Base-by-base conservation (phyloP, 257 asterid genomes). In the Scutellaria minor region DNA sequence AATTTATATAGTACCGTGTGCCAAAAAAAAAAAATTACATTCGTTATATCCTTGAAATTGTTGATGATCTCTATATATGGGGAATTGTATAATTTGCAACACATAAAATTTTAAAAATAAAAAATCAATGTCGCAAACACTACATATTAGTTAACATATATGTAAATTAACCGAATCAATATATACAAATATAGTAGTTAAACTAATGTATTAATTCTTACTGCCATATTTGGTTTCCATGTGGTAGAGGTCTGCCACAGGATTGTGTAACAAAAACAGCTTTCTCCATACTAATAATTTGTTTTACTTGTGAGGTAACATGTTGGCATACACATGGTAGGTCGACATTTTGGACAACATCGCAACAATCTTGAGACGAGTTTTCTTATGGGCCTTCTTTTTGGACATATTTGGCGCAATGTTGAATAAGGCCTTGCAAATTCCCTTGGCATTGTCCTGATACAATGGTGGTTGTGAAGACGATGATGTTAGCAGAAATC, bases 211-310 rank as follows among this genome's bases (percentile, higher is more conserved):
- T 1, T 24, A 24, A 6, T 13, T 69, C 85, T 78, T 83, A 85
- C 88, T 82, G 47, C 90, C 96, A 53, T 95, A 87, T 78, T 80
- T 85, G 65, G 89, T 78, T 78, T 69, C 90, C 92, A 76, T 44
- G 85, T 0, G 90, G 59, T 6, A 87, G 9, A 3, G 88, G 87
- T 9, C 78, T 85, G 61, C 95, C 90, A 64, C 96, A 89, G 5
- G 52, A 68, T 0, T 57, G 71, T 8, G 88, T 77, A 13, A 90
- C 85, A 52, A 54, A 87, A 1, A 52, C 77, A 0, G 92, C 95
- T 68, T 89, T 87, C 74, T 85, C 84, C 89, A 90, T 81, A 45
- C 92, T 90, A 6, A 90, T 76, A 4, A 84, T 62, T n/a, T 68
- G 73, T 64, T 81, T 86, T 5, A 78, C 86, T 18, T 88, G 77